Base-by-base conservation (phyloP, 495 filamentous ascomycete genomes). In the Sphaerosporella brunnea region DNA sequence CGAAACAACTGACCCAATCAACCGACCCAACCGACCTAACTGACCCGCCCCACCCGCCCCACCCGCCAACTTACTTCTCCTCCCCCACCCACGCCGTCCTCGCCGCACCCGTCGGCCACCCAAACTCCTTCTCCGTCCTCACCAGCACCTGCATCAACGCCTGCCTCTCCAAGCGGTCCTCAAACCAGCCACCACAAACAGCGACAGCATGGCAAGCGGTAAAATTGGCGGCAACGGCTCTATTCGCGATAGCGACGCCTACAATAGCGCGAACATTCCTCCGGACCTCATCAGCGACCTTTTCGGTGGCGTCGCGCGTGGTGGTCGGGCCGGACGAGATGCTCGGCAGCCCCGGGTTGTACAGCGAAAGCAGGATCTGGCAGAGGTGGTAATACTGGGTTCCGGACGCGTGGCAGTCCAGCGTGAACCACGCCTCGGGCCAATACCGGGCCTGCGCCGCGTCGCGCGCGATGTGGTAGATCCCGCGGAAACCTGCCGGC, bases 321-420 rank as follows among this genome's bases (percentile, higher is more conserved):
- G 5, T 21, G 8, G 8, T 25, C 5, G 24, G 39, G 3, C 39
- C 39, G 18, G 8, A 21, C 24, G 20, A 8, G 11, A 43, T 43
- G 5, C 39, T 3, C 7, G 39, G 39, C 7, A 43, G 11, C 8
- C 20, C 21, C 4, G 39, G 39, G 24, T 43, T 43, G 21, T 43
- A 43, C 5, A 43, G 20, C 3, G 39, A 10, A 3, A 43, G 39
- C 11, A 43, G 39, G 7, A 43, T 23, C 8, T 21, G 39, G 39
- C 11, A 43, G 10, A 43, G 39, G 24, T 43, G 21, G 39, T 43
- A 43, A 16, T 43, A 43, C 24, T 43, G 39, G 4, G 16, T 28
- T 4, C 11, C 39, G 3, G 39, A 21, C 11, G 39, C 39, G 20
- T 43, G 39, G 20, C 21, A 25, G 5, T 16, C 8, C 9, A 11